Conservation (phyloP, 768 basidiomycete species). For the Pleurotus sapidus region DNA sequence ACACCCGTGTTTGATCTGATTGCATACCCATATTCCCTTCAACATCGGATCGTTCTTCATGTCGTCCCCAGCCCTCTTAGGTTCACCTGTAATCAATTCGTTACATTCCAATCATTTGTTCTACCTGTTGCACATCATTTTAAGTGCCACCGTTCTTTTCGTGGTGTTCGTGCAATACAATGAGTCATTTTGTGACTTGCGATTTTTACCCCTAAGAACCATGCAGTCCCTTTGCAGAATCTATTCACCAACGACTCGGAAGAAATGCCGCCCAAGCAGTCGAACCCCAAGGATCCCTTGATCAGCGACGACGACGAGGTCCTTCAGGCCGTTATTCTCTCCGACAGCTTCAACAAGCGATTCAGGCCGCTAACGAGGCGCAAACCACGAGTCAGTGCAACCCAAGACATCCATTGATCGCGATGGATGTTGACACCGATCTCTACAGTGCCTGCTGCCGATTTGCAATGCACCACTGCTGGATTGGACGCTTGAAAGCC, state of each 20-base stretch:
- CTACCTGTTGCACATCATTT: no score
- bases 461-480: constrained; percentile 92
- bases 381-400: constrained; percentile 72
- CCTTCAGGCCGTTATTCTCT: constrained; percentile 91
- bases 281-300: constrained; percentile 55
- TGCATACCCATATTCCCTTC: constrained; percentile 56
- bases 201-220: no score
- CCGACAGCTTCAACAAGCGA: constrained; percentile 93
- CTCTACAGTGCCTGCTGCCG: constrained; percentile 78
- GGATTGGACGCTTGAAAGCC: constrained; percentile 95
- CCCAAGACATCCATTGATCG: constrained; percentile 9
- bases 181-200: constrained; percentile 9
- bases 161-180: constrained; percentile 3
- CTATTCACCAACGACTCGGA: no score
- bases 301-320: constrained; percentile 78
- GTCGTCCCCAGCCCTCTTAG: constrained; percentile 33
- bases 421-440: constrained; percentile 13
- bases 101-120: constrained; percentile 15
- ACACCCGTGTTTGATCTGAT: constrained; percentile 53
- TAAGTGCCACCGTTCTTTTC: background rate
- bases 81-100: constrained; percentile 58
- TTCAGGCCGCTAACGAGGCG: constrained; percentile 88
- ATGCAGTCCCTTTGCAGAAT: no score
- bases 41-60: constrained; percentile 53
- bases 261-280: constrained; percentile 65